Percentiles rank a stretch among this genome's conserved stretches.
Evolutionary conservation across 768 basidiomycete genomes (phyloP).

Genomic region (Tylopilus rubrobrunneus): DNA sequence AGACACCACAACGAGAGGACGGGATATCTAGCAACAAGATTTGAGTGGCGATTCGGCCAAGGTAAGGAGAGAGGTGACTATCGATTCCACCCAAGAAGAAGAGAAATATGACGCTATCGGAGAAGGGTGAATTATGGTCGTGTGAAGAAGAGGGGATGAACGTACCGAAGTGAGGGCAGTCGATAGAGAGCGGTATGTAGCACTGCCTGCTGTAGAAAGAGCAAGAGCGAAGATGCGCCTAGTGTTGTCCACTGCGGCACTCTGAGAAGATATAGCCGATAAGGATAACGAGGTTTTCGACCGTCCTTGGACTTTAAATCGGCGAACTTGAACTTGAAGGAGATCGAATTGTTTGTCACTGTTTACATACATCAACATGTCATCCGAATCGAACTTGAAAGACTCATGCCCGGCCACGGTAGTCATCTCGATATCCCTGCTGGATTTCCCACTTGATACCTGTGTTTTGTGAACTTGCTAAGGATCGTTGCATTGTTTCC

Average conservation of each 20-base stretch:
- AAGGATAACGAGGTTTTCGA: constrained; percentile 19
- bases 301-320: constrained; percentile 30
- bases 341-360: background rate
- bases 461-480: too few relatives aligned
- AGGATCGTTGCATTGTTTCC: too few relatives aligned
- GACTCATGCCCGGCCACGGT: too few relatives aligned
- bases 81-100: constrained; percentile 56
- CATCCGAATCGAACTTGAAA: too few relatives aligned
- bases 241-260: constrained; percentile 62
- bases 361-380: background rate
- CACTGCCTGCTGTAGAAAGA: constrained; percentile 65
- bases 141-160: background rate
- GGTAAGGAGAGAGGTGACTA: constrained; percentile 45
- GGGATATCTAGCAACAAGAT: constrained; percentile 41
- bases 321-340: constrained; percentile 21
- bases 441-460: too few relatives aligned
- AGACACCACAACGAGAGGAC: constrained; percentile 41
- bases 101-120: constrained; percentile 69
- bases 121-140: background rate
- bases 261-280: constrained; percentile 9
- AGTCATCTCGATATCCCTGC: too few relatives aligned
- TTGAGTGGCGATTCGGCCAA: constrained; percentile 27
- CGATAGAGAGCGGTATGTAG: constrained; percentile 67
- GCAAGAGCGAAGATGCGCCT: constrained; percentile 59
- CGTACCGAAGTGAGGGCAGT: constrained; percentile 63